Evolutionary conservation across 1,284 basidiomycete genomes (phyloP).

Genomic region (Trichosporon inkin): DNA sequence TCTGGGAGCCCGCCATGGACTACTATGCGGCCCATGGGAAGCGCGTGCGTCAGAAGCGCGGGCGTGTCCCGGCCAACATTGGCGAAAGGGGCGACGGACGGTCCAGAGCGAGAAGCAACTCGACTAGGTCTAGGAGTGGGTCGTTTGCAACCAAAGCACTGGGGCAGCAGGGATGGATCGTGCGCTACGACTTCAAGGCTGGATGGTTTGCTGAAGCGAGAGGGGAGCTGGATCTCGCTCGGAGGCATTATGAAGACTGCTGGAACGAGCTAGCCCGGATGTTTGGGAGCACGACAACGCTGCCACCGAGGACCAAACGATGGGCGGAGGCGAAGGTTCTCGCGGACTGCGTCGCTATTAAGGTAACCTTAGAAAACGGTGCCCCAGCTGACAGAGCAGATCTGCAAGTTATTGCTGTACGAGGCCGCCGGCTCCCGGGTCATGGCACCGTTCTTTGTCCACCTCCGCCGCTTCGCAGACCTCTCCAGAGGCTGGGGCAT

Average conservation of each 20-base stretch:
- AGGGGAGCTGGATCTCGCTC: slow-evolving; percentile 80
- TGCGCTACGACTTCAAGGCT: slow-evolving; percentile 96
- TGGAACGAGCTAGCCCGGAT: slow-evolving; percentile 75
- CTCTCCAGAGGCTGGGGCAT: slow-evolving; percentile 92
- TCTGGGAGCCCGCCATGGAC: slow-evolving; percentile 81
- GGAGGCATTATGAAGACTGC: slow-evolving; percentile 90
- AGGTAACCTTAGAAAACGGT: slow-evolving; percentile 55
- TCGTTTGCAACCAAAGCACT: slow-evolving; percentile 57
- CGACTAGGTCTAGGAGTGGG: background rate
- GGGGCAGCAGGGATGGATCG: slow-evolving; percentile 83
- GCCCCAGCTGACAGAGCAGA: slow-evolving; percentile 52
- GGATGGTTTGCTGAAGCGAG: slow-evolving; percentile 92
- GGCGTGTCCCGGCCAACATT: slow-evolving; percentile 52
- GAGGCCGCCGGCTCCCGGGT: slow-evolving; percentile 73
- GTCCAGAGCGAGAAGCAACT: background rate
- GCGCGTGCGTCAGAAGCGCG: slow-evolving; percentile 81
- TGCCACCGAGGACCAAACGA: slow-evolving; percentile 88
- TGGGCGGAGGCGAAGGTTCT: slow-evolving; percentile 98
- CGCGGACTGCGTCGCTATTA: slow-evolving; percentile 82
- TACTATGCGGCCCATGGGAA: slow-evolving; percentile 91
- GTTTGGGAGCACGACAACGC: slow-evolving; percentile 77
- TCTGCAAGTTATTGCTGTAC: slow-evolving; percentile 83
- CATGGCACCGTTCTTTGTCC: slow-evolving; percentile 72
- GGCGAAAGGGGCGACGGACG: background rate
- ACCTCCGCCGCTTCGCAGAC: slow-evolving; percentile 78